Evolutionary conservation across 495 filamentous ascomycete species (phyloP).

Genomic region (Glutinoglossum americanum): DNA sequence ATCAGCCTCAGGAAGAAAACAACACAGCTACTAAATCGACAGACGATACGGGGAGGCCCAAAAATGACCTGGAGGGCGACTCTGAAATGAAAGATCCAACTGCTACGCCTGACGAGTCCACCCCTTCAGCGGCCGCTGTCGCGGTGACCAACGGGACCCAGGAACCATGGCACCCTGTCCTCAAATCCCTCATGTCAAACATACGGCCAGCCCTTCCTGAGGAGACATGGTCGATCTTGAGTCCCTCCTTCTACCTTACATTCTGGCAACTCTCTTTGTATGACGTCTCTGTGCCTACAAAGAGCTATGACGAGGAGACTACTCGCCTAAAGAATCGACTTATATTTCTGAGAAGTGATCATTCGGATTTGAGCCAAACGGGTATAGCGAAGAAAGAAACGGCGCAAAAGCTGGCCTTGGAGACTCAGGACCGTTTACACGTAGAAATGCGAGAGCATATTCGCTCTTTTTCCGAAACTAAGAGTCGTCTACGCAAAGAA

Average conservation of each 20-base stretch:
- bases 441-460: conserved; percentile 51
- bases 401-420: conserved; percentile 35
- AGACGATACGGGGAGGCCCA: not conserved
- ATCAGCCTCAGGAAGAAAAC: not conserved
- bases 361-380: conserved; percentile 41
- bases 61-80: not conserved
- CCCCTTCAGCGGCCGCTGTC: not conserved
- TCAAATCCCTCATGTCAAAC: conserved; percentile 51
- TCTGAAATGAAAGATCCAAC: conserved; percentile 1
- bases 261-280: conserved; percentile 83
- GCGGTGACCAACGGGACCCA: conserved; percentile 5
- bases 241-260: conserved; percentile 58
- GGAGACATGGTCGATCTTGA: conserved; percentile 43
- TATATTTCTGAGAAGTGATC: conserved; percentile 40
- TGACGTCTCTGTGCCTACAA: conserved; percentile 52
- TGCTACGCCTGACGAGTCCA: not conserved
- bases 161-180: conserved; percentile 45
- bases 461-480: conserved; percentile 36
- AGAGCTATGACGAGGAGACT: conserved; percentile 53
- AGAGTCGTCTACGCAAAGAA: conserved; percentile 45
- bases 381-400: conserved; percentile 41
- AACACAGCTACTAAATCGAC: not conserved
- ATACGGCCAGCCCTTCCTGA: conserved; percentile 38
- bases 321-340: conserved; percentile 37
- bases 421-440: conserved; percentile 37